Evolutionary conservation across 345 rosid genomes (phyloP).

Genomic region (Salix dunnii): DNA sequence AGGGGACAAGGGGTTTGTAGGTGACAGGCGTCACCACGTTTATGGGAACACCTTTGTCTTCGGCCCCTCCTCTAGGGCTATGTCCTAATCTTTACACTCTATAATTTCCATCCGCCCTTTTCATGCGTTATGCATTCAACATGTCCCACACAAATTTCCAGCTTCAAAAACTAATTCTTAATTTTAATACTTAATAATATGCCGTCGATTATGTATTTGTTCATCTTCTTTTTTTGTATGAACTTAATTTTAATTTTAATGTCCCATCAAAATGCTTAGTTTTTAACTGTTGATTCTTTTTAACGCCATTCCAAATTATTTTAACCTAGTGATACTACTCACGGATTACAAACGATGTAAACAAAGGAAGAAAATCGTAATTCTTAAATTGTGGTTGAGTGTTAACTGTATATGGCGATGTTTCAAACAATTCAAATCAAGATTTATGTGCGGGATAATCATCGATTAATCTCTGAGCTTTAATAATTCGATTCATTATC

Average conservation of each 20-base stretch:
- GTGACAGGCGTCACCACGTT: constrained; percentile 34
- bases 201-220: too few relatives aligned
- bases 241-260: too few relatives aligned
- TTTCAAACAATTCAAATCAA: too few relatives aligned
- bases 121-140: background rate
- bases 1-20: background rate
- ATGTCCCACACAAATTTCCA: background rate
- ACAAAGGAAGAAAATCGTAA: background rate
- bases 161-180: background rate
- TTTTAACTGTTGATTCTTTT: too few relatives aligned
- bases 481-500: too few relatives aligned
- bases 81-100: too few relatives aligned
- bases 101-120: too few relatives aligned
- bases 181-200: too few relatives aligned
- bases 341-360: background rate
- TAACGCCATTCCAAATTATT: background rate
- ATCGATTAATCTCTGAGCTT: accelerated
- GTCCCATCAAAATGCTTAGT: too few relatives aligned
- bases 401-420: too few relatives aligned
- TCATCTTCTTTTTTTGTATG: too few relatives aligned
- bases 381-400: background rate
- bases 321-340: background rate
- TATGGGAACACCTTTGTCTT: constrained; percentile 28
- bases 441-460: accelerated
- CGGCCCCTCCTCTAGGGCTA: background rate